These are phyloP conservation scores for Candida sanyiensis DNA, from an alignment of 805 yeast genomes.

Conservation along the genomic window DNA sequence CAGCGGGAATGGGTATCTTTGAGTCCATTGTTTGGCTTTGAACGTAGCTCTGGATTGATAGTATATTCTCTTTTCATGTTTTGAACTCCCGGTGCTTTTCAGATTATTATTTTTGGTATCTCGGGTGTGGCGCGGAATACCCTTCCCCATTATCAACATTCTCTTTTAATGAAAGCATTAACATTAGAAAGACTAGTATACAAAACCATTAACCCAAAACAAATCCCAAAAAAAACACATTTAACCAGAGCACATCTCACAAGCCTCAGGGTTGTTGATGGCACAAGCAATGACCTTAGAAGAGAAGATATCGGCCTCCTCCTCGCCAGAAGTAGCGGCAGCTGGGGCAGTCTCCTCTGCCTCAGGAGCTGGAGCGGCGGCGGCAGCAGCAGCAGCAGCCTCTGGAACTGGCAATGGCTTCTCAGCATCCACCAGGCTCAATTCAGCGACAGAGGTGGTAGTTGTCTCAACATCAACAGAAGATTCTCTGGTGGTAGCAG, in stretches of 20 bases:
- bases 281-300: constrained; percentile 96
- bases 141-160: no score
- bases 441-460: constrained; percentile 32
- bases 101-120: no score
- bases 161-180: no score
- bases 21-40: constrained; percentile 32
- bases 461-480: constrained; percentile 25
- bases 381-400: constrained; percentile 2
- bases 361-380: constrained; percentile 22
- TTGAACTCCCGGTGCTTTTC: no score
- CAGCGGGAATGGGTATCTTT: constrained; percentile 31
- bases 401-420: constrained; percentile 28
- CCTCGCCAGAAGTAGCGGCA: constrained; percentile 27
- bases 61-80: constrained; percentile 12
- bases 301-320: constrained; percentile 79
- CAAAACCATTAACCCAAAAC: constrained; percentile 4
- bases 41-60: constrained; percentile 42
- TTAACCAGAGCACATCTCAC: constrained; percentile 98
- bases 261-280: constrained; percentile 92
- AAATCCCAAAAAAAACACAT: constrained; percentile 1
- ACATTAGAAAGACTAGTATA: background rate
- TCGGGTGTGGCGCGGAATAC: no score
- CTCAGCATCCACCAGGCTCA: constrained; percentile 35
- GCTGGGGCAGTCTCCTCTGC: constrained; percentile 24
- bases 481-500: constrained; percentile 29